phyloP scores from a whole-genome alignment of 2,329 filamentous ascomycete genomes.

The Scedosporium apiospermum region DNA sequence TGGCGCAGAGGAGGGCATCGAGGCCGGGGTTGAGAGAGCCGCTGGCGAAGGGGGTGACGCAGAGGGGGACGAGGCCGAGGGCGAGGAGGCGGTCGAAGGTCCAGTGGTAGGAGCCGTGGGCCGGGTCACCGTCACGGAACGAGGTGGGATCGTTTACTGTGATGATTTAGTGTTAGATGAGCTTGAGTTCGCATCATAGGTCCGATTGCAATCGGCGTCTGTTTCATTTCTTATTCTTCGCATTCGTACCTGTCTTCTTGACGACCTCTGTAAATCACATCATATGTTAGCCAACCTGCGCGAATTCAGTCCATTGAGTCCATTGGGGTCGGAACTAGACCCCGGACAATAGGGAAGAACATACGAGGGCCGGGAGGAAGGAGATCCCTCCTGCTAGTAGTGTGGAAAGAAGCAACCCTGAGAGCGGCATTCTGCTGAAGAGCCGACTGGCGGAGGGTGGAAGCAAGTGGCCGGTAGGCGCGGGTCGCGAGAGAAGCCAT shows the following conservation, averaged over 20 bases:
- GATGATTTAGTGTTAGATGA: neutral
- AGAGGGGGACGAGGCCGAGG: slow-evolving; percentile 74
- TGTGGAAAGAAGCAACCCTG: slow-evolving; percentile 74
- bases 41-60: slow-evolving; percentile 82
- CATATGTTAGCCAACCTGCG: neutral
- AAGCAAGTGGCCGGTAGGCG: slow-evolving; percentile 16
- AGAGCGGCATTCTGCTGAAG: slow-evolving; percentile 28
- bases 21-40: slow-evolving; percentile 82
- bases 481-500: slow-evolving; percentile 50
- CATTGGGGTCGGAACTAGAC: neutral
- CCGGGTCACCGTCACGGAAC: slow-evolving; percentile 60
- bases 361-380: slow-evolving; percentile 80
- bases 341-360: slow-evolving; percentile 22
- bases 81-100: slow-evolving; percentile 84
- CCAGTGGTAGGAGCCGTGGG: slow-evolving; percentile 98
- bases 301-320: neutral
- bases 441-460: slow-evolving; percentile 19
- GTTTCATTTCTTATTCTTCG: neutral
- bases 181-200: slow-evolving; percentile 4
- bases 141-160: slow-evolving; percentile 79
- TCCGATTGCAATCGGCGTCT: neutral
- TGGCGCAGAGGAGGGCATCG: slow-evolving; percentile 76
- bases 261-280: slow-evolving; percentile 51
- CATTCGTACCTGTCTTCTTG: slow-evolving; percentile 58
- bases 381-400: slow-evolving; percentile 63